phyloP scores from a whole-genome alignment of 2,329 filamentous ascomycete genomes.

The Colletotrichum spaethianum region DNA sequence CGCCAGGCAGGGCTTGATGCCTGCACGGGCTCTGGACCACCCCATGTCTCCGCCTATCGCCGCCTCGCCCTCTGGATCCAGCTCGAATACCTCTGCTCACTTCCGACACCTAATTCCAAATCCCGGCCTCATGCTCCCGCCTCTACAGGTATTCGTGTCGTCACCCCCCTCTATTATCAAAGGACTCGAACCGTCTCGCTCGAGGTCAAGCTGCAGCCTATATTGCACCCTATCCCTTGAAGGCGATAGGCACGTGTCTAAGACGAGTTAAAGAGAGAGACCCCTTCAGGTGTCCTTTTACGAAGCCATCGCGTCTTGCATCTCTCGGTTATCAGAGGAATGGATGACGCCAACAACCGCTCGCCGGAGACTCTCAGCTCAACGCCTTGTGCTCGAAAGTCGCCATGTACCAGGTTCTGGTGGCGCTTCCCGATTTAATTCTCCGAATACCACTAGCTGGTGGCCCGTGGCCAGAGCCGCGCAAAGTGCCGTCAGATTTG shows the following conservation, averaged over 20 bases:
- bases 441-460: slow-evolving; percentile 20
- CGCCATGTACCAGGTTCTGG: not conserved
- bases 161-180: not conserved
- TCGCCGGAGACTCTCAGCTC: not conserved
- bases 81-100: slow-evolving; percentile 2
- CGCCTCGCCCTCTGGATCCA: slow-evolving; percentile 9
- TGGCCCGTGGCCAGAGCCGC: slow-evolving; percentile 9
- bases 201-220: not conserved
- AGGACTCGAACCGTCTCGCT: not conserved
- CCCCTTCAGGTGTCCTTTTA: not conserved
- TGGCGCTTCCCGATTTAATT: slow-evolving; percentile 28
- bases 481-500: slow-evolving; percentile 17
- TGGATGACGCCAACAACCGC: not conserved
- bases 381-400: slow-evolving; percentile 13
- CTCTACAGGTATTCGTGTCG: slow-evolving; percentile 2
- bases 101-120: slow-evolving; percentile 26
- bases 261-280: not conserved
- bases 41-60: not conserved
- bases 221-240: not conserved
- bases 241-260: not conserved
- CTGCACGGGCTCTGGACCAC: not conserved
- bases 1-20: not conserved
- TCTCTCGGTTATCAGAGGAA: not conserved
- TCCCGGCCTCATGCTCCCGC: not conserved
- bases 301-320: not conserved